A percentile compares a stretch with the other conserved stretches of the same genome.
Evolutionary conservation across 2,329 filamentous ascomycete genomes (phyloP).

Genomic region (Aspergillus udagawae): DNA sequence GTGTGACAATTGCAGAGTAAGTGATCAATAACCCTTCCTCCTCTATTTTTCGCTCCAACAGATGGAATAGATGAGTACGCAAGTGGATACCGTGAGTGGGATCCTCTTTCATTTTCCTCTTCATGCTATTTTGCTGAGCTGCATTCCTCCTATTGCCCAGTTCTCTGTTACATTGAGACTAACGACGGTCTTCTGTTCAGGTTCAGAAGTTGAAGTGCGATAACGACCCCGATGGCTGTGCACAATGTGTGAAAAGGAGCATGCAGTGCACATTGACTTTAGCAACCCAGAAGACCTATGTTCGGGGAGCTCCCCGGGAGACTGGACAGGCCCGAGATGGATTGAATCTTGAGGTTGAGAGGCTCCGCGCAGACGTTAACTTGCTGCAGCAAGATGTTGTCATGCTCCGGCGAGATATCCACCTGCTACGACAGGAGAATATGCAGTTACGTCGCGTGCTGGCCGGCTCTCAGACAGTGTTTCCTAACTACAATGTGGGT

Average conservation of each 20-base stretch:
- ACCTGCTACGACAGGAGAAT: not conserved
- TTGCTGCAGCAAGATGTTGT: not conserved
- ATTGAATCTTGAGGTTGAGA: not conserved
- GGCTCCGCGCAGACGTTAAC: slow-evolving; percentile 5
- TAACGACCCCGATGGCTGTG: slow-evolving; percentile 12
- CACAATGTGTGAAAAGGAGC: slow-evolving; percentile 9
- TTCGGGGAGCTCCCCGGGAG: slow-evolving; percentile 16
- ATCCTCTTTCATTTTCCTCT: not conserved
- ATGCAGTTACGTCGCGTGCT: not conserved
- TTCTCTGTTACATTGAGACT: not conserved
- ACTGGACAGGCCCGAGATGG: not conserved
- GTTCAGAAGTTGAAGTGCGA: slow-evolving; percentile 24
- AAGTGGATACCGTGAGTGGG: not conserved
- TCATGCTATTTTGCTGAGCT: not conserved
- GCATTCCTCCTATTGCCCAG: not conserved
- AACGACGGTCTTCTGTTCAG: slow-evolving; percentile 3
- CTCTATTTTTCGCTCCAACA: not conserved
- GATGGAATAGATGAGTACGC: not conserved
- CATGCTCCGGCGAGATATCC: not conserved
- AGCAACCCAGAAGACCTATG: slow-evolving; percentile 16
- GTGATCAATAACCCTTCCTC: not conserved
- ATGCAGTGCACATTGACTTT: slow-evolving; percentile 22
- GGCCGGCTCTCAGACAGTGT: not conserved
- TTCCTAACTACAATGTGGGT: not conserved
- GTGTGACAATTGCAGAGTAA: slow-evolving; percentile 29